phyloP scores from a whole-genome alignment of 352 stramenopile species.

The Globisporangium emineosum region DNA sequence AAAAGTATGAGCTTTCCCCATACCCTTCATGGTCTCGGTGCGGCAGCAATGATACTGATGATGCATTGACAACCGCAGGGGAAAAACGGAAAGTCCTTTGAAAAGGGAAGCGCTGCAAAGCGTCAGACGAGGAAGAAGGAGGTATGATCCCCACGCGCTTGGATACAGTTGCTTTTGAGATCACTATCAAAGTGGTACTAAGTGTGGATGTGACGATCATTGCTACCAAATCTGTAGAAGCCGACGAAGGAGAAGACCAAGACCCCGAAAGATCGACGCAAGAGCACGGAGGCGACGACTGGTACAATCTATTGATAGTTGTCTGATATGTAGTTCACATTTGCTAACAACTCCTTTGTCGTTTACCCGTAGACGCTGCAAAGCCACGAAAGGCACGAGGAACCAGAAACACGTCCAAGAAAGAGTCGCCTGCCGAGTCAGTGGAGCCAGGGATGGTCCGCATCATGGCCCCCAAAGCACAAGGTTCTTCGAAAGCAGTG shows the following conservation, averaged over 20 bases:
- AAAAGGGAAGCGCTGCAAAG: conserved; percentile 32
- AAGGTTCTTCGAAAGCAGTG: conserved; percentile 5
- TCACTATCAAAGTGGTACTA: not conserved
- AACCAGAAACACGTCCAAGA: conserved; percentile 28
- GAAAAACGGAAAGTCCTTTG: conserved; percentile 31
- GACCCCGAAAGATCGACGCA: conserved; percentile 17
- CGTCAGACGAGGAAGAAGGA: conserved; percentile 49
- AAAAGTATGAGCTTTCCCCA: conserved; percentile 33
- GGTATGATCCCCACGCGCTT: too few relatives aligned
- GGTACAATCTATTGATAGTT: not conserved
- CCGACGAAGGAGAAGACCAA: conserved; percentile 19
- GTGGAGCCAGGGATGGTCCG: conserved; percentile 44
- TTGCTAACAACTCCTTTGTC: not conserved
- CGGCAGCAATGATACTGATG: not conserved
- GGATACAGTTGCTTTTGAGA: too few relatives aligned
- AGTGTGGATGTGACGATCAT: too few relatives aligned
- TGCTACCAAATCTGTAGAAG: conserved; percentile 12
- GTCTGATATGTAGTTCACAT: not conserved
- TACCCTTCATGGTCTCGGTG: not conserved
- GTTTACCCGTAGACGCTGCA: conserved; percentile 21
- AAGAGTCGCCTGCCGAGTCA: conserved; percentile 17
- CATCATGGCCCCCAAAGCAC: conserved; percentile 54
- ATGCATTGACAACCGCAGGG: conserved; percentile 17
- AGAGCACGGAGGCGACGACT: not conserved
- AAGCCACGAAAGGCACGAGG: conserved; percentile 44